Evolutionary conservation across 805 yeast genomes (phyloP).

Genomic region (Suhomyces vadensis): DNA sequence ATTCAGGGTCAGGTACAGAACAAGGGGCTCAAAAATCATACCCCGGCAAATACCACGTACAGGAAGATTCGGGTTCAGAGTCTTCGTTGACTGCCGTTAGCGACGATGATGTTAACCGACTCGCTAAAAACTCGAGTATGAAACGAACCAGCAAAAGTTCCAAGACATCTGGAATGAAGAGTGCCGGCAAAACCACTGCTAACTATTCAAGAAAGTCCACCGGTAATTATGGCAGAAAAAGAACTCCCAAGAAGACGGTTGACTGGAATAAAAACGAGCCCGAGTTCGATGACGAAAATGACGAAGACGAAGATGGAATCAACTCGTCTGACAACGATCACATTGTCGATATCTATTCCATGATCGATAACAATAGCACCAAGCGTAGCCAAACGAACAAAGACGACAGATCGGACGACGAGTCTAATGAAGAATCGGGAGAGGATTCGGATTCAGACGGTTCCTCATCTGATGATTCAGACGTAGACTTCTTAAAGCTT

Average conservation of each 20-base stretch:
- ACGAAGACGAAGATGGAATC: conserved; percentile 11
- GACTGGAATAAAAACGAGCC: conserved; percentile 22
- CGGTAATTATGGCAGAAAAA: conserved; percentile 17
- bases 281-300: conserved; percentile 19
- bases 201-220: conserved; percentile 7
- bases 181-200: conserved; percentile 9
- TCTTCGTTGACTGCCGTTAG: conserved; percentile 43
- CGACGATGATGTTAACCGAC: conserved; percentile 21
- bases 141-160: not conserved
- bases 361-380: not conserved
- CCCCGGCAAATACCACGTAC: conserved; percentile 5
- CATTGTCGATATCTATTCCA: conserved; percentile 4
- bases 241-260: conserved; percentile 26
- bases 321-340: conserved; percentile 11
- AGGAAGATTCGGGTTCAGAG: conserved; percentile 31
- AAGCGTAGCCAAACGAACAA: too few species aligned
- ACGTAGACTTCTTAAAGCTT: conserved; percentile 69
- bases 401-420: not conserved
- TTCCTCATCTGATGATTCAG: conserved; percentile 58
- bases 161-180: conserved; percentile 11
- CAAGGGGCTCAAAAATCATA: conserved; percentile 7
- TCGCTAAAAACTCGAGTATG: conserved; percentile 13
- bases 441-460: conserved; percentile 29
- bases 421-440: conserved; percentile 32
- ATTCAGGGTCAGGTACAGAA: conserved; percentile 18